Conservation (phyloP, 495 filamentous ascomycete species). For the Trichoderma parareesei region DNA sequence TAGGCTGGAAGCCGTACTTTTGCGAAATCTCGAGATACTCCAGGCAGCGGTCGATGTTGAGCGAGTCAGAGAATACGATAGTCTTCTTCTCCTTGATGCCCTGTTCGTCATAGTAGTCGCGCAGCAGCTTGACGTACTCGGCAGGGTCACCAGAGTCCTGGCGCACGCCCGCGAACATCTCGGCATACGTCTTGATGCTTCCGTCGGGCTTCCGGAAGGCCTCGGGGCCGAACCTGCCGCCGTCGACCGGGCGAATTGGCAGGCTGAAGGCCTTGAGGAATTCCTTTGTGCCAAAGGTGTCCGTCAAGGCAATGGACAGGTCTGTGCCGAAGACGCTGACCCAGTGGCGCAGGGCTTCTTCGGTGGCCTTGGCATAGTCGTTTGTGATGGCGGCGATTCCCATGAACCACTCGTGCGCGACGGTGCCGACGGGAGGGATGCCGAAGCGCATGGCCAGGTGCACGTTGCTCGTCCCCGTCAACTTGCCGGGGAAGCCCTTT, state of each 20-base stretch:
- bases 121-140: slow-evolving; percentile 72
- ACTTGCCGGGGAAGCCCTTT: slow-evolving; percentile 55
- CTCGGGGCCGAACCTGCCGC: background rate
- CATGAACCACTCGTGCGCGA: slow-evolving; percentile 99
- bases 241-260: slow-evolving; percentile 33
- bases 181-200: slow-evolving; percentile 58
- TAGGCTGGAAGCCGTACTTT: slow-evolving; percentile 67
- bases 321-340: slow-evolving; percentile 84
- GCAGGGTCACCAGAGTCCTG: slow-evolving; percentile 92
- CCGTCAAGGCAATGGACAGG: slow-evolving; percentile 88
- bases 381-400: slow-evolving; percentile 85
- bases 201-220: slow-evolving; percentile 9
- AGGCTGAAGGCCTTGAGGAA: slow-evolving; percentile 80
- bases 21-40: slow-evolving; percentile 81
- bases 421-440: slow-evolving; percentile 77
- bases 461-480: slow-evolving; percentile 91
- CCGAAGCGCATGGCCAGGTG: slow-evolving; percentile 91
- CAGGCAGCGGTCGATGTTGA: slow-evolving; percentile 84
- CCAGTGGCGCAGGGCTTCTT: slow-evolving; percentile 78
- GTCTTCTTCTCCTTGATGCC: slow-evolving; percentile 77
- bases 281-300: slow-evolving; percentile 89
- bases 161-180: slow-evolving; percentile 78
- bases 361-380: slow-evolving; percentile 76
- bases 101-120: slow-evolving; percentile 71
- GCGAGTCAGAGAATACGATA: slow-evolving; percentile 94